Conservation (phyloP, 140 eudicot species). For the Stevia rebaudiana region DNA sequence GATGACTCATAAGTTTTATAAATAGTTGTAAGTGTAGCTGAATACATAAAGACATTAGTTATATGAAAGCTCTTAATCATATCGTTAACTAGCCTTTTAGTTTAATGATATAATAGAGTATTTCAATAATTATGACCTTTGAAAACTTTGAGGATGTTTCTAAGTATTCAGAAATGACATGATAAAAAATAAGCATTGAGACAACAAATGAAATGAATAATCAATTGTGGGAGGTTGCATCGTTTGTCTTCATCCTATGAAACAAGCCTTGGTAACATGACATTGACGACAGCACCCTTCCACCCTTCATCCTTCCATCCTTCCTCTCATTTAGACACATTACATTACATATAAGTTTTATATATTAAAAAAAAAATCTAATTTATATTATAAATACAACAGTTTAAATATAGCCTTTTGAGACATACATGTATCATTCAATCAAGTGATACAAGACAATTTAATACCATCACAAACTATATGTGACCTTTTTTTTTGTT, state of each 20-base stretch:
- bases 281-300: slow-evolving; percentile 3
- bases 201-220: slow-evolving; percentile 28
- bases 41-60: no score
- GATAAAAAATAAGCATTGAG: slow-evolving; percentile 13
- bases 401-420: neutral
- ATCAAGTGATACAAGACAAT: no score
- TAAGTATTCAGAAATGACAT: slow-evolving; percentile 12
- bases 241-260: slow-evolving; percentile 24
- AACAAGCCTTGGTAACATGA: slow-evolving; percentile 28
- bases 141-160: neutral
- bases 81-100: neutral
- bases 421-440: neutral
- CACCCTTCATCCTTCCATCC: neutral
- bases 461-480: no score
- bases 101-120: neutral
- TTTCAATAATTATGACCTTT: neutral
- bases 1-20: no score
- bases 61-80: neutral
- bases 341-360: neutral
- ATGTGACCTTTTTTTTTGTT: no score
- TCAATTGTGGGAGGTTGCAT: slow-evolving; percentile 17
- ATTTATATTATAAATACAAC: neutral
- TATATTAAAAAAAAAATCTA: no score
- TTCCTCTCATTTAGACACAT: neutral
- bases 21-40: no score